Base-by-base conservation (phyloP, 257 asterid species). In the Solanum piurae region DNA sequence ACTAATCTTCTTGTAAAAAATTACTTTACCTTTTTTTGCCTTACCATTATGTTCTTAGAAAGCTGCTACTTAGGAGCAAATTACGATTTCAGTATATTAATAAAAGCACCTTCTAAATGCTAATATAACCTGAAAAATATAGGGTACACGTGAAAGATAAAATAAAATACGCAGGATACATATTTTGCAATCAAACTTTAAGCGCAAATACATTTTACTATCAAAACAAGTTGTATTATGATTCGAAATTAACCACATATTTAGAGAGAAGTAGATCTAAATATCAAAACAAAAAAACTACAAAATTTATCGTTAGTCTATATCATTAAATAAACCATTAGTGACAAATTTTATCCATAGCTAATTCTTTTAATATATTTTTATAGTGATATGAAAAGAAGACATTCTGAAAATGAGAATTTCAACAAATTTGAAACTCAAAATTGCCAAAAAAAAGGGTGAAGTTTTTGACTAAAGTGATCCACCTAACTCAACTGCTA, bases 401-500 rank as follows among this genome's bases (percentile, higher is more conserved):
- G 44, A 2, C 8, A 18, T 72, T 8, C 44, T 18, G 8, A 34
- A 34, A 20, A 34, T 73, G 38, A 31, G 5, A 71, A 13, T 72
- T 34, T 20, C 62, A 77, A 40, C 5, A 77, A 55, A 77, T 3
- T 12, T 40, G 5, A 12, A 40, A 42, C 37, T 42, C 66, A 76
- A 79, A 5, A 27, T 9, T 79, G 40, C 29, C 10, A 27, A 79
- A 5, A 77, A 2, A 14, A 5, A 49, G 5, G 0, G 49, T 34
- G 21, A 75, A 9, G 66, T 49, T 80, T 80, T 80, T 80, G 16
- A 80, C 27, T 46, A 27, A 46, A 46, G 85, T 29, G 18, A 46
- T 55, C 23, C 58, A 88, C 83, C 73, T 14, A 42, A 88, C 86
- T 40, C 55, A 88, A 84, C 73, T 34, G 88, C 83, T 34, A 88